Conservation (phyloP, 768 basidiomycete genomes). For the Crucibulum laeve region DNA sequence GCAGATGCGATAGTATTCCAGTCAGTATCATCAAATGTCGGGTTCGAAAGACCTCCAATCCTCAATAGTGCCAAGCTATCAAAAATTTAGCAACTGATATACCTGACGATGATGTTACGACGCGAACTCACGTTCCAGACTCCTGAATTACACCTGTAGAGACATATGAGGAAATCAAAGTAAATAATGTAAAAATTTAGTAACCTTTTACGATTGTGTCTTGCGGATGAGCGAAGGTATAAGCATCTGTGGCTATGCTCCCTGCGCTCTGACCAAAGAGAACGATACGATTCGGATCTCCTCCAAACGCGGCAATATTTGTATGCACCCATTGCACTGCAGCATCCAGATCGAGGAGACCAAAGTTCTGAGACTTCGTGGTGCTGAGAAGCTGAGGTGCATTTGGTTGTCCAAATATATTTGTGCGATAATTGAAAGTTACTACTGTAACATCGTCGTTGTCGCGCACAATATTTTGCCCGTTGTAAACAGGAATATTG, state of each 20-base stretch:
- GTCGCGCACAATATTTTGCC: slow-evolving; percentile 24
- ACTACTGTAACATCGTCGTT: slow-evolving; percentile 30
- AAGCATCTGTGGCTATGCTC: slow-evolving; percentile 25
- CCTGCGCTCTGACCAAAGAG: slow-evolving; percentile 36
- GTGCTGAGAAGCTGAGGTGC: slow-evolving; percentile 28
- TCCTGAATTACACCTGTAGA: slow-evolving; percentile 25
- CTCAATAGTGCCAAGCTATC: not conserved
- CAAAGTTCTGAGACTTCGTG: slow-evolving; percentile 29
- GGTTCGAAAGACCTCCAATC: not conserved
- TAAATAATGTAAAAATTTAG: not conserved
- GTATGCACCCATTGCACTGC: slow-evolving; percentile 44
- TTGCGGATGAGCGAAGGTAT: slow-evolving; percentile 27
- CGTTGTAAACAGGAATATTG: slow-evolving; percentile 20
- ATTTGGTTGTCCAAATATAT: slow-evolving; percentile 34
- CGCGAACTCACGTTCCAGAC: slow-evolving; percentile 27
- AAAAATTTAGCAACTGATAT: slow-evolving; percentile 5
- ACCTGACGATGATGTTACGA: not conserved
- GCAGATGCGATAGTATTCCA: slow-evolving; percentile 25
- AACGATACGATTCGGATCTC: slow-evolving; percentile 31
- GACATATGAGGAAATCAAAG: not conserved
- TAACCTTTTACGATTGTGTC: slow-evolving; percentile 25
- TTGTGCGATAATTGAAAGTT: slow-evolving; percentile 33
- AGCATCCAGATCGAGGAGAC: slow-evolving; percentile 31
- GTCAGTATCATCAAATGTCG: slow-evolving; percentile 13
- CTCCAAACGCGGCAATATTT: slow-evolving; percentile 43